A percentile compares a stretch with the other conserved stretches of the same genome.
These are phyloP conservation scores for Gardenia jasminoides DNA, from an alignment of 257 asterid genomes.

Conservation along the genomic window DNA sequence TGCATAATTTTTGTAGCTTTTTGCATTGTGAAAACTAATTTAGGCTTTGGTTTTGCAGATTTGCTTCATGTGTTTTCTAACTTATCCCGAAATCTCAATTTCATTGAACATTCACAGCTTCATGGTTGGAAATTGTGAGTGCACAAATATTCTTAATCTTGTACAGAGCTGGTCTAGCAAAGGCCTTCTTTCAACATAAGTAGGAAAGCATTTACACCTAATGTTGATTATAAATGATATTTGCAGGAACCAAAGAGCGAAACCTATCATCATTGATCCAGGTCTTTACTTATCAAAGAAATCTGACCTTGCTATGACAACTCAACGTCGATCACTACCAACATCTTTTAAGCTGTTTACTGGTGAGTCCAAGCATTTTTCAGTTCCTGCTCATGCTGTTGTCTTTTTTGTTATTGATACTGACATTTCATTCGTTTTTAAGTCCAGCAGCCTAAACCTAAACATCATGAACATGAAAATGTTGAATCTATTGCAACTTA, in stretches of 20 bases:
- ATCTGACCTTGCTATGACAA: conserved; percentile 78
- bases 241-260: conserved; percentile 92
- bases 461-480: background rate
- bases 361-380: conserved; percentile 40
- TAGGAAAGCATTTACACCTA: background rate
- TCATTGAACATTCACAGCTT: conserved; percentile 80
- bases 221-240: conserved; percentile 6
- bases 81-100: conserved; percentile 79
- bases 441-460: background rate
- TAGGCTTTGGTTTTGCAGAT: conserved; percentile 57
- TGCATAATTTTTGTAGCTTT: background rate
- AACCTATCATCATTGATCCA: conserved; percentile 88
- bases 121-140: conserved; percentile 98
- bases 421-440: background rate
- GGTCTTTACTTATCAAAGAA: conserved; percentile 90
- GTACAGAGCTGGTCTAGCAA: background rate
- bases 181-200: background rate
- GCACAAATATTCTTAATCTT: conserved; percentile 1
- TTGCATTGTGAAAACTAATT: conserved; percentile 11
- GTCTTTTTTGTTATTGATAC: background rate
- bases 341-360: conserved; percentile 85
- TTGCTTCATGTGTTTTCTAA: conserved; percentile 80
- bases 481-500: background rate
- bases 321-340: conserved; percentile 92
- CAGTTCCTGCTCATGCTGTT: background rate